Evolutionary conservation across 176 grass and related monocot genomes (phyloP), one percentile per base, ranked within the genome.

Genomic region (Canna indica): DNA sequence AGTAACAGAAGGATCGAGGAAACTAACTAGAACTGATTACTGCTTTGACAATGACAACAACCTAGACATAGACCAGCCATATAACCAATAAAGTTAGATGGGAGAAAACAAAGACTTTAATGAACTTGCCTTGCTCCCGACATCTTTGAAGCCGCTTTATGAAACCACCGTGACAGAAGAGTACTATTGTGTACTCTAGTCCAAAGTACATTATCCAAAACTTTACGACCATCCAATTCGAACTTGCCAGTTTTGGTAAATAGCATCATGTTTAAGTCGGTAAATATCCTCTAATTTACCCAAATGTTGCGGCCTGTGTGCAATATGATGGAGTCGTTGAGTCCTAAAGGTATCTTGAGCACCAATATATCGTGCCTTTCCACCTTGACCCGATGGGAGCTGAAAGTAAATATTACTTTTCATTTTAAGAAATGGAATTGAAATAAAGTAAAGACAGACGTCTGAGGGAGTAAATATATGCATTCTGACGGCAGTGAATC

Each of bases 131-230:
- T 88, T 59, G 92, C 75, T 71, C 91, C 88, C 69, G 89, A 79
- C 91, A 96, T 91, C 91, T 91, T 96, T 46, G 92, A 96, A 64
- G 85, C 88, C 69, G 85, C 92, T 77, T 96, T 79, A n/a, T 91
- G 76, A 69, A 96, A 82, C 50, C 91, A 82, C 80, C 85, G 88
- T 48, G 82, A 95, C 69, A 88, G 85, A 79, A 90, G 87, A 76
- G 90, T 87, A 28, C 82, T 95, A 83, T 95, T 90, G 81, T 95
- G 90, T 60, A 84, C 87, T 77, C 91, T 85, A 4, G 88, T 88
- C 41, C 91, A 96, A 83, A 88, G 88, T 57, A 96, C 91, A 84
- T 96, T 96, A 70, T 96, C 91, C 36, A 96, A 66, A 70, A 91
- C 91, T 82, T 96, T 85, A 77, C 80, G 85, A 46, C 91, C 91